Evolutionary conservation across 2,329 filamentous ascomycete genomes (phyloP).

Genomic region (Blumeriella jaapii): DNA sequence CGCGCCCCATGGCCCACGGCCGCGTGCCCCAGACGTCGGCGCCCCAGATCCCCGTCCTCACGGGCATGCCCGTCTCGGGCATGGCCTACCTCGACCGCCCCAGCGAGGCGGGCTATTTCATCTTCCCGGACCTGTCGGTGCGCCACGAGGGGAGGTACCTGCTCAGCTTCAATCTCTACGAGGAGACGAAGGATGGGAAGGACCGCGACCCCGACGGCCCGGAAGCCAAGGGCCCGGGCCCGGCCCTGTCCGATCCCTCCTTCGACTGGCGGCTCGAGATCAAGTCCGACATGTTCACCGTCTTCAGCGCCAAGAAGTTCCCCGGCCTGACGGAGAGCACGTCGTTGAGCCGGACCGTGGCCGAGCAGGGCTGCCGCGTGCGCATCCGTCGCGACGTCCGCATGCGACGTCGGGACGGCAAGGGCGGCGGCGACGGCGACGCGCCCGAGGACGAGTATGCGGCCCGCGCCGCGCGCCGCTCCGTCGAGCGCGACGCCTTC

Average conservation of each 20-base stretch:
- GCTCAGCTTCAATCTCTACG: conserved; percentile 86
- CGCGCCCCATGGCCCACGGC: conserved; percentile 71
- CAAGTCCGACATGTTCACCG: conserved; percentile 75
- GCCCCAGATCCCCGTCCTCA: conserved; percentile 71
- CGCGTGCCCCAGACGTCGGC: conserved; percentile 50
- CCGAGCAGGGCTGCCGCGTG: conserved; percentile 93
- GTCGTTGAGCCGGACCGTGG: conserved; percentile 74
- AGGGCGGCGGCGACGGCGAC: conserved; percentile 40
- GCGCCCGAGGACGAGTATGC: conserved; percentile 54
- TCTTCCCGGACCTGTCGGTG: conserved; percentile 93
- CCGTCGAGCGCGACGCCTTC: conserved; percentile 23
- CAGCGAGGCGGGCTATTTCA: conserved; percentile 73
- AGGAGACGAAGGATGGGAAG: conserved; percentile 77
- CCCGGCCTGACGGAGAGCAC: conserved; percentile 88
- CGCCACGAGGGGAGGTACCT: conserved; percentile 89
- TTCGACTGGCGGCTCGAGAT: conserved; percentile 85
- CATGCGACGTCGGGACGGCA: conserved; percentile 74
- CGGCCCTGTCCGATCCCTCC: conserved; percentile 27
- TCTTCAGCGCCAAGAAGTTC: conserved; percentile 97
- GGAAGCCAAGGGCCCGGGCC: conserved; percentile 31
- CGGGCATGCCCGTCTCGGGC: conserved; percentile 86
- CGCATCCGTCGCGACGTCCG: conserved; percentile 89
- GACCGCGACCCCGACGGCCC: conserved; percentile 57
- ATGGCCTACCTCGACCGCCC: conserved; percentile 94
- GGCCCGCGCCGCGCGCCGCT: conserved; percentile 28